Evolutionary conservation across 2,329 filamentous ascomycete genomes (phyloP).

Genomic region (Xylaria sp.): DNA sequence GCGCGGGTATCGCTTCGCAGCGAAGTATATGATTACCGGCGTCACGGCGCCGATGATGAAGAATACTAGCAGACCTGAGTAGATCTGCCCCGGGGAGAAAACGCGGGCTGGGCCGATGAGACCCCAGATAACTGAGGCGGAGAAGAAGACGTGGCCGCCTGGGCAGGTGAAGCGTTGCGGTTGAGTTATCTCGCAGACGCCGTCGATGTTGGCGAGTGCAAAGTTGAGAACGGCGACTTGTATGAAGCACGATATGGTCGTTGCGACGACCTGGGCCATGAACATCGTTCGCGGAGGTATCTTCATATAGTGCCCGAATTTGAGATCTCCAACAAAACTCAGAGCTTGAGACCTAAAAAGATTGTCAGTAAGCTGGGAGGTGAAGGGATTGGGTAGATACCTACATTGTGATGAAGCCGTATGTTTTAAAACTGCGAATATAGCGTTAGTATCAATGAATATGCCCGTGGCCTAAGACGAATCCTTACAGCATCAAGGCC

Average conservation of each 20-base stretch:
- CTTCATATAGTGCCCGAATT: constrained; percentile 80
- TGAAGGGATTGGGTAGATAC: constrained; percentile 41
- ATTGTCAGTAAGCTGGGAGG: constrained; percentile 5
- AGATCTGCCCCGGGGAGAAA: constrained; percentile 71
- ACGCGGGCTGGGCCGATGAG: constrained; percentile 71
- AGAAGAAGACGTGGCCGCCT: constrained; percentile 71
- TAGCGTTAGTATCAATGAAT: constrained; percentile 35
- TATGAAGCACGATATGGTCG: constrained; percentile 72
- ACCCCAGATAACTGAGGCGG: constrained; percentile 75
- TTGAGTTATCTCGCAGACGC: constrained; percentile 69
- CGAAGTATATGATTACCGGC: constrained; percentile 63
- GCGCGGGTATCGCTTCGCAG: constrained; percentile 60
- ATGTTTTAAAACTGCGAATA: constrained; percentile 67
- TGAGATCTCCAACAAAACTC: constrained; percentile 72
- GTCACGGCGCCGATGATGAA: constrained; percentile 65
- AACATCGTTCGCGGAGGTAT: constrained; percentile 72
- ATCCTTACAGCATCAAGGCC: constrained; percentile 74
- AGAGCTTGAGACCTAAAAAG: constrained; percentile 65
- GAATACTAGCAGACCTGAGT: constrained; percentile 68
- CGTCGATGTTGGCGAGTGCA: constrained; percentile 68
- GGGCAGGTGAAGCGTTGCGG: constrained; percentile 71
- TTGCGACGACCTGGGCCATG: constrained; percentile 71
- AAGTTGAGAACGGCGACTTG: constrained; percentile 73
- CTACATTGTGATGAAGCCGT: constrained; percentile 69
- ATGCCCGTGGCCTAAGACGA: background rate